Conservation (phyloP, 2,329 filamentous ascomycete genomes). For the Pyrenochaeta sp. region DNA sequence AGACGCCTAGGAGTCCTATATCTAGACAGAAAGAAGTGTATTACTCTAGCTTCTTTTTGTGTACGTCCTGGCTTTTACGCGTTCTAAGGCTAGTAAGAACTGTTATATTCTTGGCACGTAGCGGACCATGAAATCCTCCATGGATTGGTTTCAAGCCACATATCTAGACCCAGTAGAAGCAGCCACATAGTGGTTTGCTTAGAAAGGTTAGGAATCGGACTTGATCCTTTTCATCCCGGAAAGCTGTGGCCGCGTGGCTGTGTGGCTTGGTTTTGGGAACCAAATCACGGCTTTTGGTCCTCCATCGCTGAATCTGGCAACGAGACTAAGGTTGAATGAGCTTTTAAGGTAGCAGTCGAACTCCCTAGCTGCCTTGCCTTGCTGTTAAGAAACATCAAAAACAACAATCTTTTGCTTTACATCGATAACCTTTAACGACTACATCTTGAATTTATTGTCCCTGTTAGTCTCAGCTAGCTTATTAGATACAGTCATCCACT, state of each 20-base stretch:
- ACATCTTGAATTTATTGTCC: constrained; percentile 25
- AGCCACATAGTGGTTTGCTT: constrained; percentile 51
- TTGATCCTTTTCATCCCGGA: constrained; percentile 28
- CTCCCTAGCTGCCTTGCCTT: constrained; percentile 11
- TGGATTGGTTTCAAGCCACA: constrained; percentile 28
- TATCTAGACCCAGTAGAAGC: constrained; percentile 37
- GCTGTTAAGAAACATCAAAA: constrained; percentile 20
- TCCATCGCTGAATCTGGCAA: constrained; percentile 22
- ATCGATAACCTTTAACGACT: constrained; percentile 24
- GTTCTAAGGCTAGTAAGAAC: constrained; percentile 48
- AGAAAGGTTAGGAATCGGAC: constrained; percentile 23
- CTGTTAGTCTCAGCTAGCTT: constrained; percentile 30
- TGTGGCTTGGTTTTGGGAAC: constrained; percentile 28
- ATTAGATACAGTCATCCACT: constrained; percentile 28
- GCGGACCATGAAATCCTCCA: constrained; percentile 27
- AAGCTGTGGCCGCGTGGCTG: constrained; percentile 12
- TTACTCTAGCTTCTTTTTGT: constrained; percentile 18
- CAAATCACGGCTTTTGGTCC: constrained; percentile 25
- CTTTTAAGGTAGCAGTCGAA: constrained; percentile 27
- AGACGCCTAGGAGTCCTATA: constrained; percentile 47
- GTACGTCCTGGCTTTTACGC: constrained; percentile 30
- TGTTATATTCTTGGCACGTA: constrained; percentile 48
- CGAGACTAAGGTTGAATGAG: constrained; percentile 28
- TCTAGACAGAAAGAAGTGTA: constrained; percentile 31
- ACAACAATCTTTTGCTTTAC: constrained; percentile 28